These are phyloP conservation scores for Podila epicladia DNA, from an alignment of 192 early-diverging fungal species.

Conservation along the genomic window DNA sequence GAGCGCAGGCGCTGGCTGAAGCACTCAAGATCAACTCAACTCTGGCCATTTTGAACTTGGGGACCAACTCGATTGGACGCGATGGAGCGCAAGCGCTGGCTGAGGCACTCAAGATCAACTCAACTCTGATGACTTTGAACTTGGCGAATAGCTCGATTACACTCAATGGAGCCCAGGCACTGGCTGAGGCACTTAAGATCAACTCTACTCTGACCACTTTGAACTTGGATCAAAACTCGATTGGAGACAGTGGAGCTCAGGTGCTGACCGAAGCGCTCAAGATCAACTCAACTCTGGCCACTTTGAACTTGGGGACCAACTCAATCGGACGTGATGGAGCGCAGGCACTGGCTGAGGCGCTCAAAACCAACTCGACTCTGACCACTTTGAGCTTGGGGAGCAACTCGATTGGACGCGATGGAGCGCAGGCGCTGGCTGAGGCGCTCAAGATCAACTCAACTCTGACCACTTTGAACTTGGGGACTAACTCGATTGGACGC, in stretches of 20 bases:
- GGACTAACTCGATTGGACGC: too few species aligned
- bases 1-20: constrained; percentile 18
- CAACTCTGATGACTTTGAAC: constrained; percentile 11
- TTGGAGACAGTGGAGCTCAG: too few species aligned
- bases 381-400: constrained; percentile 9
- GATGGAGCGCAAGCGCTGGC: background rate
- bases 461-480: constrained; percentile 10
- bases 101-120: constrained; percentile 8
- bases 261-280: constrained; percentile 1
- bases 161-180: too few species aligned
- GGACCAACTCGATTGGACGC: too few species aligned
- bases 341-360: constrained; percentile 26
- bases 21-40: constrained; percentile 32
- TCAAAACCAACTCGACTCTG: constrained; percentile 28
- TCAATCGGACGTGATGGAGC: too few species aligned
- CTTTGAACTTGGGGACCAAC: background rate
- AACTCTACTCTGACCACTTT: too few species aligned
- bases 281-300: background rate
- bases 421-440: background rate
- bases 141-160: background rate
- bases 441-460: constrained; percentile 10
- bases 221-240: too few species aligned
- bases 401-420: too few species aligned
- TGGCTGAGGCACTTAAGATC: too few species aligned
- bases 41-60: constrained; percentile 16